These are phyloP conservation scores for Neoboletus subvelutipes DNA, from an alignment of 768 basidiomycete species.

Conservation along the genomic window DNA sequence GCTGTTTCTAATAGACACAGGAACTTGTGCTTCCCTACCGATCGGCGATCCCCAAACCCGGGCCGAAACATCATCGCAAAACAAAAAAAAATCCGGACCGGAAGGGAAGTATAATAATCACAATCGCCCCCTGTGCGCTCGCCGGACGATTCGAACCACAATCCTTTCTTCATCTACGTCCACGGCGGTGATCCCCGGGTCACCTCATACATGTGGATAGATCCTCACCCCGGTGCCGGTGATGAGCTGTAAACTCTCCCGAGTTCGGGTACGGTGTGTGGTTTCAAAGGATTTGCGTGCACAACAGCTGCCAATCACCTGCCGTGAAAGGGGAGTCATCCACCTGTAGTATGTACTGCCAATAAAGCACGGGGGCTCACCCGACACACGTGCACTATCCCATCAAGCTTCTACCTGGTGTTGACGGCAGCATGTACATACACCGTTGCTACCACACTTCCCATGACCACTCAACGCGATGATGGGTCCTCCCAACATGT, in stretches of 20 bases:
- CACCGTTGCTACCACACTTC: not conserved
- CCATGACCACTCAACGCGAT: not conserved
- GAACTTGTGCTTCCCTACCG: not conserved
- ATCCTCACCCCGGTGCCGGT: too few species aligned
- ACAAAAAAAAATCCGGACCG: not conserved
- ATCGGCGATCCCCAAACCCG: too few species aligned
- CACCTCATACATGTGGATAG: too few species aligned
- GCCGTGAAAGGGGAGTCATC: too few species aligned
- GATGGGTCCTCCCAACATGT: not conserved
- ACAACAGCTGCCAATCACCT: too few species aligned
- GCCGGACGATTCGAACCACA: too few species aligned
- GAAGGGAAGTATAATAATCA: not conserved
- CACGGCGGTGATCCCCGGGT: not conserved
- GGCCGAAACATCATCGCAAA: too few species aligned
- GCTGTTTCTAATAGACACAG: not conserved
- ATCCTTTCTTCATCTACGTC: not conserved
- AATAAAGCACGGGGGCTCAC: not conserved
- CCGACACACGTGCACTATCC: not conserved
- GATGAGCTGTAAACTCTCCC: too few species aligned
- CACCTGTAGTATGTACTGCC: too few species aligned
- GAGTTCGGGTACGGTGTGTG: too few species aligned
- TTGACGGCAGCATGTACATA: conserved; percentile 10
- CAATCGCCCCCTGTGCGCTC: not conserved
- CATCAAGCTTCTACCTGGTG: conserved; percentile 11
- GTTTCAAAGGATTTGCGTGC: too few species aligned